phyloP scores from a whole-genome alignment of 1,284 basidiomycete genomes.

The Sporisorium exsertum region DNA sequence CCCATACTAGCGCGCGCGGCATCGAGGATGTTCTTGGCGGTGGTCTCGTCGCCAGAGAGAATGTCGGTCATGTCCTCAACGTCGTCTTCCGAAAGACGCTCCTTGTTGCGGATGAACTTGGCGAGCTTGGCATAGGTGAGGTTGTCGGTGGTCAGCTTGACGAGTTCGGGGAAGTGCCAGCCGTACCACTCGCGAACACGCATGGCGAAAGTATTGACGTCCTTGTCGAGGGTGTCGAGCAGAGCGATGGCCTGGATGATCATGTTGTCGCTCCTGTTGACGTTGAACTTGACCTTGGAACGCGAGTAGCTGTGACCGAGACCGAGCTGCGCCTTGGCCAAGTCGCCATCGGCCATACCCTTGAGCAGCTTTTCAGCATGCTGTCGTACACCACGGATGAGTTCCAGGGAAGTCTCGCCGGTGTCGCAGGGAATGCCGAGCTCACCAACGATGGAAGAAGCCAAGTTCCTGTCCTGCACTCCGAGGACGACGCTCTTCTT shows the following conservation, averaged over 20 bases:
- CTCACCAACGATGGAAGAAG: conserved; percentile 82
- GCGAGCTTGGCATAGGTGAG: conserved; percentile 91
- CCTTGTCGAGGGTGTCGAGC: conserved; percentile 97
- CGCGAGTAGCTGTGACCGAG: conserved; percentile 94
- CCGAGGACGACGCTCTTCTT: conserved; percentile 83
- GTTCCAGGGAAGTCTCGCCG: conserved; percentile 85
- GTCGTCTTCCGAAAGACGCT: conserved; percentile 75
- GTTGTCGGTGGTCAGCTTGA: conserved; percentile 97
- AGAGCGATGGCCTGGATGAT: conserved; percentile 97
- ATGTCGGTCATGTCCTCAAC: conserved; percentile 84
- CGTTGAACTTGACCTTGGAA: conserved; percentile 99
- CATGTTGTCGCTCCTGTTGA: conserved; percentile 99
- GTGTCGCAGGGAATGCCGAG: conserved; percentile 85
- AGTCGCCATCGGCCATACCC: conserved; percentile 88
- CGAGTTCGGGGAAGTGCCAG: conserved; percentile 99
- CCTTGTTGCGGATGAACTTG: conserved; percentile 77
- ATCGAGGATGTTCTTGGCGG: conserved; percentile 93
- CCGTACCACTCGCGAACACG: conserved; percentile 99
- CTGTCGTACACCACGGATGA: conserved; percentile 91
- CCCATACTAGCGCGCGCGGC: conserved; percentile 96
- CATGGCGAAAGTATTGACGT: conserved; percentile 99
- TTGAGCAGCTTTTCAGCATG: conserved; percentile 90
- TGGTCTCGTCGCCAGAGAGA: conserved; percentile 85
- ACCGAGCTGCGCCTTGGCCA: conserved; percentile 87
- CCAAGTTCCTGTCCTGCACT: conserved; percentile 84